Base-by-base conservation (phyloP, 345 rosid species). In the Physaria fendleri region DNA sequence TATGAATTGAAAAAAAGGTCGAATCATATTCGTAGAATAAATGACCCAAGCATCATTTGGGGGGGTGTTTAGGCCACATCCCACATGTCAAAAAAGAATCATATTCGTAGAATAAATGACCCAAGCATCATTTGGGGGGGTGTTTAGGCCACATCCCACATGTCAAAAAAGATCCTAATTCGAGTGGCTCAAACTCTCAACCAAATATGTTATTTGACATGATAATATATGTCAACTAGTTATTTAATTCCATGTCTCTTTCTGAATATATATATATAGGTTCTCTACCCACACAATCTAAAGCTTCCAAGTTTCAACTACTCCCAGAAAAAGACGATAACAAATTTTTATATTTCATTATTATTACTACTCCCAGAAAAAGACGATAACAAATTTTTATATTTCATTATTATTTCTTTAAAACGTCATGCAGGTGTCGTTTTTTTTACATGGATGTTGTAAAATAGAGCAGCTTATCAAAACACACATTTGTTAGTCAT, bases 11-110 rank as follows among this genome's bases (percentile, higher is more conserved):
- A 28, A 28, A 12, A 38, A 65, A 37, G 41, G 48, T 56, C 47
- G 50, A 66, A 57, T 46, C 65, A 32, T 49, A 58, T 67, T 67
- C 71, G 22, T 30, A 48, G 64, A 57, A 58, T 49, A n/a, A n/a
- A 49, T 28, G 53, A 49, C 39, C 16, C 18, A 24, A 50, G 72
- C 66, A 67, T 50, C 59, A 3, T 49, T 2, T n/a, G n/a, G n/a
- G n/a, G 38, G 20, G 6, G 53, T 40, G 13, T 49, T 57, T 15
- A 53, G 60, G 59, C 65, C 53, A 59, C 38, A 59, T 50, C 53
- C 46, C 65, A 67, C 45, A 49, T 51, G 59, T 23, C 4, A 14
- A 21, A 27, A 58, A 46, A 37, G 16, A 17, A n/a, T n/a, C n/a
- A n/a, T 49, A 58, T 67, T 67, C 71, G 22, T 30, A 48, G 64